Percentiles rank a stretch among this genome's conserved stretches.
These are phyloP conservation scores for Meripilus lineatus DNA, from an alignment of 1,284 basidiomycete genomes.

Conservation along the genomic window DNA sequence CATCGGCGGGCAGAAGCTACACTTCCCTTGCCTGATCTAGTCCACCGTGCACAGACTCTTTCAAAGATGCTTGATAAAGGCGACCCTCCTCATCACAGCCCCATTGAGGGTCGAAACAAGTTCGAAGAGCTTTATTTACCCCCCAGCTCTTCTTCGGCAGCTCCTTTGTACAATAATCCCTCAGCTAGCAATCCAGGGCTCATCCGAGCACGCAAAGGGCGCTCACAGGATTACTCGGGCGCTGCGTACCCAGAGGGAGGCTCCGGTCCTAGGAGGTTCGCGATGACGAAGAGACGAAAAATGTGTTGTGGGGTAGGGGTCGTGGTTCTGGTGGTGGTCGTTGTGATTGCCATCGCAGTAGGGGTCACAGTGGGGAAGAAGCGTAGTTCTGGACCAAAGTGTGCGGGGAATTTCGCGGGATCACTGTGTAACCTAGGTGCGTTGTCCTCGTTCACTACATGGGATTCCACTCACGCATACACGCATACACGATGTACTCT, in stretches of 20 bases:
- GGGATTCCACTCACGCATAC: not conserved
- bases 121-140: constrained; percentile 6
- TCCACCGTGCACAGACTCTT: constrained; percentile 44
- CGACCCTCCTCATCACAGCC: constrained; percentile 42
- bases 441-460: constrained; percentile 17
- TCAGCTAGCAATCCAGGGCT: too few species aligned
- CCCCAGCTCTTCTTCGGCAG: constrained; percentile 6
- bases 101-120: constrained; percentile 12
- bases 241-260: constrained; percentile 7
- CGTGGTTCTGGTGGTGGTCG: constrained; percentile 31
- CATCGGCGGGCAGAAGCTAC: constrained; percentile 40
- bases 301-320: constrained; percentile 20
- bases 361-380: constrained; percentile 34
- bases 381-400: constrained; percentile 23
- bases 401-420: constrained; percentile 41
- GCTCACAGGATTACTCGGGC: constrained; percentile 9
- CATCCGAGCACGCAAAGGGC: constrained; percentile 10
- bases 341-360: constrained; percentile 36
- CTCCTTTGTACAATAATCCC: constrained; percentile 4
- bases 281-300: constrained; percentile 16
- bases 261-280: constrained; percentile 8
- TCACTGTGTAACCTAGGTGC: constrained; percentile 49
- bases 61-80: constrained; percentile 47
- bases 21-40: constrained; percentile 46
- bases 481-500: not conserved